Conservation (phyloP, 2,329 filamentous ascomycete species). For the Talaromyces sp. region DNA sequence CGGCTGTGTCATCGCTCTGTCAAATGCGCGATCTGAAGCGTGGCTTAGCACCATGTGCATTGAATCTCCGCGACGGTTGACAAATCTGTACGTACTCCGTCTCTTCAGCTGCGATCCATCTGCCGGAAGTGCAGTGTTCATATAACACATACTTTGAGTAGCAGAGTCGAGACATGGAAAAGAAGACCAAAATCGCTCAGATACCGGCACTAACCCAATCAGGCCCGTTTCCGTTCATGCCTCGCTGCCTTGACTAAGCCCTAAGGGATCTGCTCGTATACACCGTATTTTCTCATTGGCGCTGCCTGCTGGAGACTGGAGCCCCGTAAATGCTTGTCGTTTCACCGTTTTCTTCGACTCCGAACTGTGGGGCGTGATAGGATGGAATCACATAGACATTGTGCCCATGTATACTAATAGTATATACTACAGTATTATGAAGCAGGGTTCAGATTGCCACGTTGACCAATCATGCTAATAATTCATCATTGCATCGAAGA, state of each 20-base stretch:
- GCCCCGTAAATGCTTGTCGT: slow-evolving; percentile 8
- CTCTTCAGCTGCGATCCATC: neutral
- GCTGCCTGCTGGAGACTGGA: neutral
- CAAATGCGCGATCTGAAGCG: neutral
- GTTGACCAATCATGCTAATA: neutral
- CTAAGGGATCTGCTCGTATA: neutral
- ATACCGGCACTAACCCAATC: neutral
- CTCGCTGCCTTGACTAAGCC: neutral
- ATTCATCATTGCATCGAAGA: neutral
- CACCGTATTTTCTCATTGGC: neutral
- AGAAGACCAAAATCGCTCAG: neutral
- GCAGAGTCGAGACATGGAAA: too few relatives aligned
- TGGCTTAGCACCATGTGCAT: neutral
- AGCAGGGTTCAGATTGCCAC: neutral
- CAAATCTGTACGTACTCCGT: neutral
- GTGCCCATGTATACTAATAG: too few relatives aligned
- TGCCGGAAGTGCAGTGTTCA: neutral
- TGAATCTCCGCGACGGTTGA: neutral
- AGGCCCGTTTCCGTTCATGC: neutral
- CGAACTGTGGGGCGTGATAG: neutral
- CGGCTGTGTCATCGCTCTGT: neutral
- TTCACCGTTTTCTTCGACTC: neutral
- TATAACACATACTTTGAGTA: too few relatives aligned
- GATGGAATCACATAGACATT: too few relatives aligned
- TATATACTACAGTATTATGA: neutral